Evolutionary conservation across 768 basidiomycete species (phyloP), one percentile per base, ranked within the genome.

Genomic region (Trametes maxima): DNA sequence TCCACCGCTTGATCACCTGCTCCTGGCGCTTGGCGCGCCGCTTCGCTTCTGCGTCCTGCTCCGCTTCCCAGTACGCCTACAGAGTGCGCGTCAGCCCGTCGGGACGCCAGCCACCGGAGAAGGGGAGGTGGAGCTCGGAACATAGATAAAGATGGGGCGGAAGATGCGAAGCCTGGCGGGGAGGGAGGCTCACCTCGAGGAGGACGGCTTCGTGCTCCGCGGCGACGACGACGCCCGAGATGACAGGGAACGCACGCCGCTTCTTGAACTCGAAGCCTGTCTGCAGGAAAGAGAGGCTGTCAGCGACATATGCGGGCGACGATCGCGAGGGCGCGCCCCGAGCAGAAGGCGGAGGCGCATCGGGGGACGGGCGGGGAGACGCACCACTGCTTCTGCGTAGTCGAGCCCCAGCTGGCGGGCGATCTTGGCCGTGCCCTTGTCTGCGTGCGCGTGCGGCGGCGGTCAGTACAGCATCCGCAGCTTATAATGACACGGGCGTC

Each of bases 251-350:
- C 0, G 97, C 96, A 52, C 89, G 83, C 35, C 92, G 88, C 73
- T 95, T 95, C 71, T 87, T 93, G 78, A 98, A 99, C 74, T 98
- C 96, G 73, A 98, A 99, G 14, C 95, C 91, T 59, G 88, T 94
- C 95, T 98, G 67, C 12, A 59, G 17, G 22, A 46, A 40, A 50
- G 35, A 33, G n/a, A 56, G 24, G 45, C 45, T 19, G 21, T 21
- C 33, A 28, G 28, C 25, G 54, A 64, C 59, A 69, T 55, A 53
- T 51, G 61, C 35, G 57, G 19, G 35, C 60, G 44, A 28, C 39
- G 48, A 57, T 60, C 46, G 42, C 59, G 43, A 45, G n/a, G 11
- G 46, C 51, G 39, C 39, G 39, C 50, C 47, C 48, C 45, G 53
- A 36, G 39, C 57, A 33, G 56, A 54, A 85, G 54, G 39, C 57